Evolutionary conservation across 2,329 filamentous ascomycete species (phyloP), one percentile per base, ranked within the genome.

Genomic region (Paecilomyces fulvus): DNA sequence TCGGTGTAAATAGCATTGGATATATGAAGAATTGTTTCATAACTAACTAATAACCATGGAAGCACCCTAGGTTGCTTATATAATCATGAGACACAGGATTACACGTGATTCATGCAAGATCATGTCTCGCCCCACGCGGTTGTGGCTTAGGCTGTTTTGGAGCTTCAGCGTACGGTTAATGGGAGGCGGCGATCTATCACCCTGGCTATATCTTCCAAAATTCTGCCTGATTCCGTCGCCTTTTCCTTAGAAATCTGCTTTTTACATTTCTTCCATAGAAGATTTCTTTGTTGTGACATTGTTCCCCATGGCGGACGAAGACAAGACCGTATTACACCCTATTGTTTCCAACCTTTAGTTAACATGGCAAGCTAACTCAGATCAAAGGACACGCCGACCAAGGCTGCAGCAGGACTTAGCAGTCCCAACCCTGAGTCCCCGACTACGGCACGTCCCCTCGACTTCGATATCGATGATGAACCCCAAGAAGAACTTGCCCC

Each of bases 401-500:
- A 74, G 63, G 64, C 65, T 30, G 59, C 64, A 33, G 59, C 63
- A 57, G 65, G 59, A 11, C 63, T 64, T n/a, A 68, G 60, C 56
- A 70, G 64, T 62, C 65, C 69, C 59, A 72, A 71, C 53, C 73
- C 77, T 20, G 79, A 81, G 64, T 81, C 79, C 17, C 79, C 79
- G 12, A 83, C 80, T 6, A 83, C 80, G 33, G 80, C 80, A 55
- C 78, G 79, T 33, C 77, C 79, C 54, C 70, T 83, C 54, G 80
- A 83, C 61, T 83, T 83, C 60, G 80, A 83, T 64, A 80, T 83
- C 60, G 80, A 83, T 63, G 80, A 83, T 65, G 80, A 83, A 61
- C 74, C 76, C 55, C 76, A 80, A 60, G 75, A 77, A 25, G 65
- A 68, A 53, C 56, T 53, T 12, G 65, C 64, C 58, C 69, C 86